Base-by-base conservation (phyloP, 257 asterid species). In the Gentiana dahurica region DNA sequence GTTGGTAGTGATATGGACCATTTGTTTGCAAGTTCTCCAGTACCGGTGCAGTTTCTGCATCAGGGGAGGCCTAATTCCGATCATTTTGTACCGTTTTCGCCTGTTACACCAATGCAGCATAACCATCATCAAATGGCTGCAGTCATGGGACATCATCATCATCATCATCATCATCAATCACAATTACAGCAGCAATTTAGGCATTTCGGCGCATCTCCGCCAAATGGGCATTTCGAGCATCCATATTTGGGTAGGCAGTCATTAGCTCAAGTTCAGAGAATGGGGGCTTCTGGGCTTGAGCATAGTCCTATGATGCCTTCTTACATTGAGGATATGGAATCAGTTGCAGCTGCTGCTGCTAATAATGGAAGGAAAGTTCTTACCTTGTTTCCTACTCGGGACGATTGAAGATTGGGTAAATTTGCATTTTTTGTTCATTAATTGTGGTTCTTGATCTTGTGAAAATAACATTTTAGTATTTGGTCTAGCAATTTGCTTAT, bases 311-410 rank as follows among this genome's bases (percentile, higher is more conserved):
- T 49, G 41, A 54, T 61, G 66, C 68, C 79, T 35, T 65, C 80
- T 8, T 84, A 79, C 49, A 70, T 68, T 15, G 95, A 80, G 46
- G 93, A 77, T 61, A 59, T 88, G 71, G 95, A 83, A 50, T 65
- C 87, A 7, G 76, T 71, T 5, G 60, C 75, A 6, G 53, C 79
- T 6, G 15, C 68, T 6, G 53, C 79, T 6, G 15, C 68, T 6
- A 51, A 78, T 6, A 82, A 76, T 60, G 97, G 85, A 61, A 79
- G 85, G 69, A 83, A 79, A 56, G 75, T 83, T 63, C 95, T 89
- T 53, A 85, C 97, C 49, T 73, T 89, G 60, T 89, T 89, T 68
- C 95, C 97, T 6, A 79, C 85, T 0, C 82, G 85, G 5, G 86
- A 78, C 49, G 89, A 77, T 64, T 89, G 68, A 78, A 51, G 33